These are phyloP conservation scores for Pleoardoris graminearum DNA, from an alignment of 2,329 filamentous ascomycete species.

Conservation along the genomic window DNA sequence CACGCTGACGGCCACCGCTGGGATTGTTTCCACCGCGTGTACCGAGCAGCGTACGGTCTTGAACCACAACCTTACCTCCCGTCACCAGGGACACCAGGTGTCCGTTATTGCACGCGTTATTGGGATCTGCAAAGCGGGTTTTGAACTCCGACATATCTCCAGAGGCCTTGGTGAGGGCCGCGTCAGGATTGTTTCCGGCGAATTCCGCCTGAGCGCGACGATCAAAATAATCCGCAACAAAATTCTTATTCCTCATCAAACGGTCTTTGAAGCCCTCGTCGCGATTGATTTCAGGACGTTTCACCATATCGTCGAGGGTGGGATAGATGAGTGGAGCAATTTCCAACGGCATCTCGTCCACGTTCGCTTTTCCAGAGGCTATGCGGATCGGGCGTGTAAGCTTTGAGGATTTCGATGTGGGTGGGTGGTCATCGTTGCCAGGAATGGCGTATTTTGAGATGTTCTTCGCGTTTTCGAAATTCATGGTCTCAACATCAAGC, in stretches of 20 bases:
- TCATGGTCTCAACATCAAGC: slow-evolving; percentile 44
- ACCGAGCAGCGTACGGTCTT: slow-evolving; percentile 10
- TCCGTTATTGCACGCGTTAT: slow-evolving; percentile 56
- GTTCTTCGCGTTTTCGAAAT: slow-evolving; percentile 33
- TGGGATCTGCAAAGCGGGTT: slow-evolving; percentile 57
- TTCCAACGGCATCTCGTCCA: slow-evolving; percentile 46
- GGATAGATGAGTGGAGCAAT: slow-evolving; percentile 48
- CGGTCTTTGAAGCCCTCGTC: slow-evolving; percentile 31
- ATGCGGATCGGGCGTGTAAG: slow-evolving; percentile 16
- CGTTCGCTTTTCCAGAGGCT: slow-evolving; percentile 28
- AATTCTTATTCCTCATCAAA: slow-evolving; percentile 40
- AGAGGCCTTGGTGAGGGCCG: slow-evolving; percentile 27
- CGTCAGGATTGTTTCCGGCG: slow-evolving; percentile 47
- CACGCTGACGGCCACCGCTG: neutral
- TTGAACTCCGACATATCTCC: slow-evolving; percentile 43
- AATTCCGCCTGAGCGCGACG: slow-evolving; percentile 52
- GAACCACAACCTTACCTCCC: slow-evolving; percentile 15
- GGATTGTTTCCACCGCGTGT: neutral
- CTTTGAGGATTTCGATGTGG: slow-evolving; percentile 20
- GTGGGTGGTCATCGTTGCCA: slow-evolving; percentile 42
- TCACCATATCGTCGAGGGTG: slow-evolving; percentile 34
- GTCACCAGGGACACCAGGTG: slow-evolving; percentile 52
- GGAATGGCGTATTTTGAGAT: slow-evolving; percentile 20
- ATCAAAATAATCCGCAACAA: slow-evolving; percentile 56
- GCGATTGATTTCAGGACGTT: slow-evolving; percentile 13